A percentile compares a stretch with the other conserved stretches of the same genome.
These are phyloP conservation scores for Phlyctochytrium planicorne DNA, from an alignment of 192 early-diverging fungal species.

Conservation along the genomic window DNA sequence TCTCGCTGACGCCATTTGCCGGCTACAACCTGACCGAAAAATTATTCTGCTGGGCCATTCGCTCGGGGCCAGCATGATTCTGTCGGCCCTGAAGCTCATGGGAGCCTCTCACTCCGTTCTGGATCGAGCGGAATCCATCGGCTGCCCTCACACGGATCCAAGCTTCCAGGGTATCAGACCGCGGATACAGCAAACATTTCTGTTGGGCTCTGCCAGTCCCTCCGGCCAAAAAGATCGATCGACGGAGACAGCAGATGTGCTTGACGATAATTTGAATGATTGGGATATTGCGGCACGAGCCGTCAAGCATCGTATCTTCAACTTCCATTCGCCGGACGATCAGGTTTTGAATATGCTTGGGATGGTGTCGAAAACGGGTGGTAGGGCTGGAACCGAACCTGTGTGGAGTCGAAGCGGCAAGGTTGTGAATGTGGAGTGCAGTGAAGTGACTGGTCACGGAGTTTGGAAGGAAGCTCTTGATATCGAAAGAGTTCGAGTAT, in stretches of 20 bases:
- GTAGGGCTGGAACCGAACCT: slow-evolving; percentile 7
- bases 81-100: slow-evolving; percentile 8
- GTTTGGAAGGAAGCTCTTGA: slow-evolving; percentile 26
- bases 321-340: slow-evolving; percentile 15
- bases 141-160: background rate
- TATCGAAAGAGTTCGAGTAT: background rate
- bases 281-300: slow-evolving; percentile 13
- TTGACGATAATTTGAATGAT: background rate
- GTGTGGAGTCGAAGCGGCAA: background rate
- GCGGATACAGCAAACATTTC: slow-evolving; percentile 6
- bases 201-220: slow-evolving; percentile 22
- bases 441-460: slow-evolving; percentile 24
- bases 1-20: slow-evolving; percentile 21
- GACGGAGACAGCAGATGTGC: background rate
- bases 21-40: background rate
- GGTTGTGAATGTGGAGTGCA: slow-evolving; percentile 19
- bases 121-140: background rate
- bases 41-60: slow-evolving; percentile 26
- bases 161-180: background rate
- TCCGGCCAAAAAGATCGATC: background rate
- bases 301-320: slow-evolving; percentile 3
- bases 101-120: background rate
- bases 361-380: background rate
- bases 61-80: slow-evolving; percentile 16
- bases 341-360: slow-evolving; percentile 21